These are phyloP conservation scores for Pelargonium nanum DNA, from an alignment of 345 rosid genomes.

Conservation along the genomic window DNA sequence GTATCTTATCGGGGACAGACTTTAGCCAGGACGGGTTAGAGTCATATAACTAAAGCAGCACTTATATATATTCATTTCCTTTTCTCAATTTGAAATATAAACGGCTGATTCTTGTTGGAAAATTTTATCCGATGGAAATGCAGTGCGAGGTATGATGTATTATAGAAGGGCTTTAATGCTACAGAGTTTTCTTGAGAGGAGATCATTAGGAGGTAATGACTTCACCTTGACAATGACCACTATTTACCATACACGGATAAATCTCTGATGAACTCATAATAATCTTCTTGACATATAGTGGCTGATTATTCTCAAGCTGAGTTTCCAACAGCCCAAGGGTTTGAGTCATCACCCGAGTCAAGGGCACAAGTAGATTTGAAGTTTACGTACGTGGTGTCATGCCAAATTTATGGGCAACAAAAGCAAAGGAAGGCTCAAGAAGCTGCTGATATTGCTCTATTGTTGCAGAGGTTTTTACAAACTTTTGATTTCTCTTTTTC, in stretches of 20 bases:
- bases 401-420: conserved; percentile 97
- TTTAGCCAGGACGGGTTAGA: conserved; percentile 87
- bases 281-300: conserved; percentile 23
- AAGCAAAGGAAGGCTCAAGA: conserved; percentile 77
- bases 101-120: conserved; percentile 8
- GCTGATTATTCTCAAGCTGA: conserved; percentile 41
- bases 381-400: conserved; percentile 93
- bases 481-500: neutral
- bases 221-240: neutral
- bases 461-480: conserved; percentile 56
- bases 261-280: neutral
- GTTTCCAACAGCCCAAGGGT: conserved; percentile 46
- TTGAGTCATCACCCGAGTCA: conserved; percentile 66
- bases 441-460: conserved; percentile 89
- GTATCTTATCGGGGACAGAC: conserved; percentile 96
- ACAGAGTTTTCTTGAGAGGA: conserved; percentile 78
- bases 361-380: conserved; percentile 94
- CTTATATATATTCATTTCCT: no score
- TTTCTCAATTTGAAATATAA: no score
- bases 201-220: conserved; percentile 63
- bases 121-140: conserved; percentile 19
- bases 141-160: conserved; percentile 99
- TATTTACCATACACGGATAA: neutral
- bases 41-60: conserved; percentile 4
- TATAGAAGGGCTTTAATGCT: conserved; percentile 96